These are phyloP conservation scores for Phialophora expanda DNA, from an alignment of 2,329 filamentous ascomycete genomes.

Conservation along the genomic window DNA sequence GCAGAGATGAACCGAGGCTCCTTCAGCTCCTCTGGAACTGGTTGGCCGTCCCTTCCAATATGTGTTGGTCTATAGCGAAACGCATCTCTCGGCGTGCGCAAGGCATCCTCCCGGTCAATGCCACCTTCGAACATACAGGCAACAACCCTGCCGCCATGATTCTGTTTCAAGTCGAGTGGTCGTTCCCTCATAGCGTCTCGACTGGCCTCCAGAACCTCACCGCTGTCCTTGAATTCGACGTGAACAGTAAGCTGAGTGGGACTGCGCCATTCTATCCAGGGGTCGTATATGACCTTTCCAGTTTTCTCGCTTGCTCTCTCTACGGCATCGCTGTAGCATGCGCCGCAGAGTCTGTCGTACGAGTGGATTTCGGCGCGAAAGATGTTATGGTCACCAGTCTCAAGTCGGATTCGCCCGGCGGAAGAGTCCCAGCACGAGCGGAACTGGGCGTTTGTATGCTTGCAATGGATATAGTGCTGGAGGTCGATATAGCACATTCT, in stretches of 20 bases:
- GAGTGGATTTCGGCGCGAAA: constrained; percentile 4
- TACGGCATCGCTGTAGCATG: constrained; percentile 5
- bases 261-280: neutral
- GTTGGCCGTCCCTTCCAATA: neutral
- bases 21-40: neutral
- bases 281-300: neutral
- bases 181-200: neutral
- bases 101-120: neutral
- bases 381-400: neutral
- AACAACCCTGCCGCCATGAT: neutral
- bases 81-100: neutral
- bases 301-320: constrained; percentile 2
- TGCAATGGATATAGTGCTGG: constrained; percentile 11
- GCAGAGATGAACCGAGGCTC: neutral
- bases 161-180: neutral
- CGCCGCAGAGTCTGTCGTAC: constrained; percentile 3
- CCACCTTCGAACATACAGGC: constrained; percentile 3
- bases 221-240: neutral
- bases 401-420: neutral
- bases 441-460: constrained; percentile 5
- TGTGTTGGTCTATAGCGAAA: constrained; percentile 1
- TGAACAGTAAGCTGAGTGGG: neutral
- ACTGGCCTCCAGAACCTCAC: neutral
- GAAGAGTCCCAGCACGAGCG: neutral
- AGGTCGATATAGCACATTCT: constrained; percentile 7